Conservation (phyloP, 495 filamentous ascomycete genomes). For the Elaphomyces granulatus region DNA sequence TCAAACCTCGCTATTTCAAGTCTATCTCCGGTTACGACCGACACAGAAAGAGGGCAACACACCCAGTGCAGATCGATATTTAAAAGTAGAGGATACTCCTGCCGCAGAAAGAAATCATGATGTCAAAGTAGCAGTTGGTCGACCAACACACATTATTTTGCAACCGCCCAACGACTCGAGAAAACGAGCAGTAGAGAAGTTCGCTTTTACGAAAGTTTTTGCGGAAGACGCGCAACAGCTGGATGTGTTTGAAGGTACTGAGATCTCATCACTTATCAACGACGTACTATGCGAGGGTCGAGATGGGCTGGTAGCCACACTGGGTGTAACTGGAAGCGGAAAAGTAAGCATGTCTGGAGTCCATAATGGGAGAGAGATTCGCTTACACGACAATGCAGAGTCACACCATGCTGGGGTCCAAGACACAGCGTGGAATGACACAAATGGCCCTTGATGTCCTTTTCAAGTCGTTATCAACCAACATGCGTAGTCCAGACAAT, state of each 20-base stretch:
- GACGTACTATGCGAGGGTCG: slow-evolving; percentile 66
- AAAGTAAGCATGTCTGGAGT: slow-evolving; percentile 46
- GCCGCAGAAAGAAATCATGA: slow-evolving; percentile 8
- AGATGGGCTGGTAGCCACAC: slow-evolving; percentile 80
- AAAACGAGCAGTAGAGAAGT: slow-evolving; percentile 79
- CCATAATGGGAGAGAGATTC: slow-evolving; percentile 1
- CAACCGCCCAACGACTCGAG: slow-evolving; percentile 67
- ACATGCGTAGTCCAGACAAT: slow-evolving; percentile 45
- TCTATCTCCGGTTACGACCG: slow-evolving; percentile 81
- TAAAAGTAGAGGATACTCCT: slow-evolving; percentile 53
- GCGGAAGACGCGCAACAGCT: slow-evolving; percentile 72
- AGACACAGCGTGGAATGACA: slow-evolving; percentile 71
- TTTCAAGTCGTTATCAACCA: slow-evolving; percentile 59
- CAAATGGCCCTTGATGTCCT: slow-evolving; percentile 85
- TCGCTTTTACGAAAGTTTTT: slow-evolving; percentile 88
- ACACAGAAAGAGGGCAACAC: slow-evolving; percentile 18
- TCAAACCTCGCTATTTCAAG: slow-evolving; percentile 65
- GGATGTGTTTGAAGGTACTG: slow-evolving; percentile 75
- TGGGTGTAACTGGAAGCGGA: slow-evolving; percentile 91
- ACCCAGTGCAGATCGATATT: slow-evolving; percentile 48
- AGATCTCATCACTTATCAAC: slow-evolving; percentile 58
- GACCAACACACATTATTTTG: slow-evolving; percentile 70
- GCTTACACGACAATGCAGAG: slow-evolving; percentile 42
- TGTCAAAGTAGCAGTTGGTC: slow-evolving; percentile 3
- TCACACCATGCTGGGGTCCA: slow-evolving; percentile 91